Evolutionary conservation across 106 monocot species (phyloP), one percentile per base, ranked within the genome.

Genomic region (Dioscorea alata): DNA sequence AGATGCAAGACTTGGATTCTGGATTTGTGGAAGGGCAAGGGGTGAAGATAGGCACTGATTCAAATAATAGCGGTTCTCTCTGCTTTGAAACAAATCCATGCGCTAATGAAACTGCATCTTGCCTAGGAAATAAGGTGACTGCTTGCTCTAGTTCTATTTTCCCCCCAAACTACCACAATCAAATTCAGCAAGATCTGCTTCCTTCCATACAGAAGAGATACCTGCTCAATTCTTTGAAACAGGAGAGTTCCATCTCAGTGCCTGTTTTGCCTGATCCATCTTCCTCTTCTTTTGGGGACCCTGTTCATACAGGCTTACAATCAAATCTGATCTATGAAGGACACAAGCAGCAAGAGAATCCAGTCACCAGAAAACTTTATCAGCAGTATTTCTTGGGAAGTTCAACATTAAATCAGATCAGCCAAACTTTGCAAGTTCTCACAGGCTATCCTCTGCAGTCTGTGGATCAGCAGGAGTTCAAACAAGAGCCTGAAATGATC

Each of bases 381-480:
- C 75, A 67, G 57, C 64, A 65, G 17, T 60, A 33, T 69, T 14
- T 74, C n/a, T 28, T 76, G 13, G 66, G 63, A 35, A 71, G 68
- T 25, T 61, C 60, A 6, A 67, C 60, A 16, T 13, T 73, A 35
- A 69, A 65, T 66, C 68, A 53, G 33, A 23, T 70, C 63, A 65
- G 66, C 49, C 15, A 48, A 4, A 23, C 73, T 22, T 59, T 69
- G 49, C 75, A 66, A 51, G 31, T 82, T 57, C 60, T 86, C 20
- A 72, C 76, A 50, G 90, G 87, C 31, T 75, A 79, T 63, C 77
- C 81, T 10, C 20, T 83, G 13, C 82, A 67, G 57, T 33, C 67
- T 15, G 33, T 61, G 34, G 82, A 69, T 67, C 71, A 69, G 16
- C 75, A 71, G 33, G 65, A 61, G 32, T 19, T 53, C 23, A 80